Evolutionary conservation across 2,329 filamentous ascomycete genomes (phyloP), one percentile per base, ranked within the genome.

Genomic region (Clonostachys solani): DNA sequence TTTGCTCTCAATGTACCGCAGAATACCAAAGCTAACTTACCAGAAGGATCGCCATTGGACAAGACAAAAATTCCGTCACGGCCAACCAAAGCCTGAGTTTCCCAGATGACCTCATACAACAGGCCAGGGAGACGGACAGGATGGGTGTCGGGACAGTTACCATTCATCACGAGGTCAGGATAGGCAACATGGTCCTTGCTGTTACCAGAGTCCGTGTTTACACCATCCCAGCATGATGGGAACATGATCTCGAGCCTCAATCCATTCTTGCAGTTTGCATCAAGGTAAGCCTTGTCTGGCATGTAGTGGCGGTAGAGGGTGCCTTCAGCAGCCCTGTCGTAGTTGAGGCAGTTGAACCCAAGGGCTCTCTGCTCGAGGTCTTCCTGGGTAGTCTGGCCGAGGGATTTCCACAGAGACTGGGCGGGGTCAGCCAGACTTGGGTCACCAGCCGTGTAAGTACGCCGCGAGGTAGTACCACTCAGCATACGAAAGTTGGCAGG

Each of bases 301-400:
- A 96, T 59, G 62, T 81, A 84, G 66, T 96, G 92, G 54, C 92
- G 89, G 65, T 83, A 87, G 35, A 95, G 77, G 13, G 91, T 87
- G 2, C 78, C 77, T 65, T 96, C 91, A 3, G 87, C 73, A 0
- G 66, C 57, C 19, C 67, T 72, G 33, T 57, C 59, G 62, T 96
- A 96, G 79, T 97, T 85, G 50, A 99, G 71, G 68, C 94, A 97
- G 75, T 97, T 97, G 80, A 96, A 96, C 5, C 94, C 92, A 29
- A 96, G 58, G 10, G 92, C 89, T 51, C 92, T 90, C 72, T 95
- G 87, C 44, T 71, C 72, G 36, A 96, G 78, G 45, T 84, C 80
- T 15, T 68, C 65, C 71, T 95, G 91, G 42, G 61, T 67, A 12
- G 84, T 86, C 58, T 80, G 78, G 50, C 85, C 80, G 6, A 82